Evolutionary conservation across 78 protist species (phyloP), one percentile per base, ranked within the genome.

Genomic region (Monocercomonoides exilis): DNA sequence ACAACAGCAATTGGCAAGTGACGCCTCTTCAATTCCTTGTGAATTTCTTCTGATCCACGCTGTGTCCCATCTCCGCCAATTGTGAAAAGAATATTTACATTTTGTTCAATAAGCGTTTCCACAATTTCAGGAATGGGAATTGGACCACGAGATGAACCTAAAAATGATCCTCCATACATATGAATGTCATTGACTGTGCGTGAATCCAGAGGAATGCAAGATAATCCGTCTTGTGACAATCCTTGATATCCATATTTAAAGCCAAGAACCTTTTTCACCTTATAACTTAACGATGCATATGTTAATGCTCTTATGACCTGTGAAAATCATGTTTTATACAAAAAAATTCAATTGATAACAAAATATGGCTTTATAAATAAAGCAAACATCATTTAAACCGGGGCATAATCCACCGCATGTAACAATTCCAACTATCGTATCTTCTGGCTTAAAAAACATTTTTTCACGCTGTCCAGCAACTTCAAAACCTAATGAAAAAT

Each of bases 61-160:
- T 81, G 85, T 6, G 85, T 81, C 34, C 85, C 85, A 41, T 81
- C 85, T 3, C 85, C 85, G 2, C 85, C 85, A 45, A 81, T 41
- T 35, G 45, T 81, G 3, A 36, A 81, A 35, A 81, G 45, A 5
- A 41, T 2, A 41, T n/a, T 3, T 1, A 81, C 42, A n/a, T 2
- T 41, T 38, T 3, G 85, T 41, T 3, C 3, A 32, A 43, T 1
- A 32, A 81, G 3, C 34, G 45, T 81, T 11, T 2, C 3, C 63
- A 81, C 1, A 32, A 81, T 81, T n/a, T 2, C 85, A 33, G 41
- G 63, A 11, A 2, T 2, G 2, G 3, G 45, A 41, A 81, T 2
- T 3, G 2, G 46, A 36, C 85, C 85, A 41, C 85, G 85, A 6
- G 85, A 81, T 2, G 85, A 5, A 5, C 85, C 85, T 41, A 81